Evolutionary conservation across 129 eudicot genomes (phyloP).

Genomic region (Chrysanthemum seticuspe): DNA sequence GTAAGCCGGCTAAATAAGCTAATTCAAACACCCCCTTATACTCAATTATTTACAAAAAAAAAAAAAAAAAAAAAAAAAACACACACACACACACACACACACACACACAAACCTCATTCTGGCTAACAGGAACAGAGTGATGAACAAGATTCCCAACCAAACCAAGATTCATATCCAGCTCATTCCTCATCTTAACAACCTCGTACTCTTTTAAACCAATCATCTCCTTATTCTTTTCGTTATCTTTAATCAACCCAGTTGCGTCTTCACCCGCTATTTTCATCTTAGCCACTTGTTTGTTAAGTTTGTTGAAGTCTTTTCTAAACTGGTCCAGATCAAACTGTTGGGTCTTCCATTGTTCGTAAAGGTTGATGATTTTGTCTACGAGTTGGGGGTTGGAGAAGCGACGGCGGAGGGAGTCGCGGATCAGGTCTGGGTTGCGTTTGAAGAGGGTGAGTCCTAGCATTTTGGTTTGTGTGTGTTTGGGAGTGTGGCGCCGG

Average conservation of each 20-base stretch:
- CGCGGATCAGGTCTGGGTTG: slow-evolving; percentile 68
- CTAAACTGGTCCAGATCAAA: slow-evolving; percentile 67
- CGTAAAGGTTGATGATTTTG: slow-evolving; percentile 61
- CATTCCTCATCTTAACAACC: slow-evolving; percentile 48
- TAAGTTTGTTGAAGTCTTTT: slow-evolving; percentile 58
- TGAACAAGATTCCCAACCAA: slow-evolving; percentile 67
- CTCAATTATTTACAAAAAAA: no score
- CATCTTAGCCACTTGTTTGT: slow-evolving; percentile 70
- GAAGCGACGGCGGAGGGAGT: slow-evolving; percentile 81
- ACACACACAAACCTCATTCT: slow-evolving; percentile 71
- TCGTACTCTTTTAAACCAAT: slow-evolving; percentile 50
- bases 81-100: no score
- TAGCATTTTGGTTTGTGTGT: slow-evolving; percentile 29
- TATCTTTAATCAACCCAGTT: slow-evolving; percentile 35
- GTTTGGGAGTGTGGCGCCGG: no score
- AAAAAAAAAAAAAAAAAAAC: no score
- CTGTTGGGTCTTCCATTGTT: slow-evolving; percentile 63
- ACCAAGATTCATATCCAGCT: slow-evolving; percentile 42
- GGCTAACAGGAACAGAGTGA: slow-evolving; percentile 59
- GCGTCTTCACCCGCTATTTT: slow-evolving; percentile 73
- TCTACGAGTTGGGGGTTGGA: slow-evolving; percentile 59
- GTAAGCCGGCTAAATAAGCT: no score
- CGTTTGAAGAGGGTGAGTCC: slow-evolving; percentile 61
- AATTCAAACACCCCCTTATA: no score
- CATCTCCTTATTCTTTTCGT: slow-evolving; percentile 46